These are phyloP conservation scores for Aspergillus quadrilineatus DNA, from an alignment of 2,329 filamentous ascomycete species.

Conservation along the genomic window DNA sequence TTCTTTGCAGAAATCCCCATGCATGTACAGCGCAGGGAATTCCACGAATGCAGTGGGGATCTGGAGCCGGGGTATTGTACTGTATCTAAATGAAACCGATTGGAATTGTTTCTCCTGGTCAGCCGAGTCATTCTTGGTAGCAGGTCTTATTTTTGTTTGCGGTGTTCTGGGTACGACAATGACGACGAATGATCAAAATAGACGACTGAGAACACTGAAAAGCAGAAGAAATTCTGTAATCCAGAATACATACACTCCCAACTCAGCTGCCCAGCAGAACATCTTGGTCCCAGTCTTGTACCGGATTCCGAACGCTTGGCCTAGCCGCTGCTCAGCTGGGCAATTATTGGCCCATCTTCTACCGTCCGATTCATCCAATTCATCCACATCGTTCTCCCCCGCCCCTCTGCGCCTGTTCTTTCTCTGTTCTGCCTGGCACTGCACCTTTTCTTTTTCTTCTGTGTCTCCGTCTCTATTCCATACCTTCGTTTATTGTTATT, in stretches of 20 bases:
- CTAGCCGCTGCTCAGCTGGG: neutral
- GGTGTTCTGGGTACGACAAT: no score
- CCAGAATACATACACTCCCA: neutral
- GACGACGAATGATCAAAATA: no score
- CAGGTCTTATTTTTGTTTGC: no score
- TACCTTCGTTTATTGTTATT: slow-evolving; percentile 2
- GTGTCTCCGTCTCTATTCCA: neutral
- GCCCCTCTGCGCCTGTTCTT: slow-evolving; percentile 1
- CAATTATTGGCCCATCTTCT: slow-evolving; percentile 13
- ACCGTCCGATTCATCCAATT: slow-evolving; percentile 14
- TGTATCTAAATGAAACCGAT: neutral
- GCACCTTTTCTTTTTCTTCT: slow-evolving; percentile 1
- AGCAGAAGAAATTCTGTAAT: neutral
- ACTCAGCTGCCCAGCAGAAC: neutral
- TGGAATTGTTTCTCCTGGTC: neutral
- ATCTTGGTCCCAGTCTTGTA: neutral
- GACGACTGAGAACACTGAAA: neutral
- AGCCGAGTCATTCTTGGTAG: neutral
- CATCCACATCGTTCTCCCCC: slow-evolving; percentile 5
- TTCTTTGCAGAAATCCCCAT: neutral
- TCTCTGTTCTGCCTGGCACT: neutral
- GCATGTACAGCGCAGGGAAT: neutral
- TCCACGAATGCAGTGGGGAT: neutral
- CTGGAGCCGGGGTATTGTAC: neutral
- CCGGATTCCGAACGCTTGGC: slow-evolving; percentile 4